These are phyloP conservation scores for Syzygium aromaticum DNA, from an alignment of 345 rosid genomes.

Conservation along the genomic window DNA sequence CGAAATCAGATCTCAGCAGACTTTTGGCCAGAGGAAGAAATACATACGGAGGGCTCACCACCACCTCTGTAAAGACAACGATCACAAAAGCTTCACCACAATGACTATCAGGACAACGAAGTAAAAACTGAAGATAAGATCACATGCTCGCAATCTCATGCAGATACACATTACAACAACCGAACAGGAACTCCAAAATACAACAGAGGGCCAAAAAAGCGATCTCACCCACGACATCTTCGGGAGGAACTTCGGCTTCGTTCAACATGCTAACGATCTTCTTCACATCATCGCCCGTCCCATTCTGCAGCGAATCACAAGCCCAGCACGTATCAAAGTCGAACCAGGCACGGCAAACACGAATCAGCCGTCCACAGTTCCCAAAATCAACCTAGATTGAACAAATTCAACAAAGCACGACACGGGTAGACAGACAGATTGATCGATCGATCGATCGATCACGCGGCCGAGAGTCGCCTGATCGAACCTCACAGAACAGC, in stretches of 20 bases:
- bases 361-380: neutral
- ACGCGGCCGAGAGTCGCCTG: neutral
- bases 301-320: constrained; percentile 33
- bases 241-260: constrained; percentile 57
- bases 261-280: constrained; percentile 50
- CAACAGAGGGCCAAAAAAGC: neutral
- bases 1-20: constrained; percentile 41
- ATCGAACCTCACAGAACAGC: neutral
- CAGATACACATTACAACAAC: neutral
- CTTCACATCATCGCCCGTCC: constrained; percentile 63
- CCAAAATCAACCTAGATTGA: neutral
- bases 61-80: constrained; percentile 38
- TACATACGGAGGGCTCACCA: constrained; percentile 68
- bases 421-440: neutral
- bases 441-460: neutral
- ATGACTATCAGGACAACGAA: neutral
- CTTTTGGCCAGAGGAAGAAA: constrained; percentile 42
- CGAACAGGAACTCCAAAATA: neutral
- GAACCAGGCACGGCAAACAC: neutral
- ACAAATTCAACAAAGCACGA: neutral
- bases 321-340: neutral
- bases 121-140: neutral
- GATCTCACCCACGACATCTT: constrained; percentile 49
- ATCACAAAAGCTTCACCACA: neutral
- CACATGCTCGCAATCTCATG: neutral